These are phyloP conservation scores for Papiliotrema laurentii DNA, from an alignment of 1,284 basidiomycete species.

Conservation along the genomic window DNA sequence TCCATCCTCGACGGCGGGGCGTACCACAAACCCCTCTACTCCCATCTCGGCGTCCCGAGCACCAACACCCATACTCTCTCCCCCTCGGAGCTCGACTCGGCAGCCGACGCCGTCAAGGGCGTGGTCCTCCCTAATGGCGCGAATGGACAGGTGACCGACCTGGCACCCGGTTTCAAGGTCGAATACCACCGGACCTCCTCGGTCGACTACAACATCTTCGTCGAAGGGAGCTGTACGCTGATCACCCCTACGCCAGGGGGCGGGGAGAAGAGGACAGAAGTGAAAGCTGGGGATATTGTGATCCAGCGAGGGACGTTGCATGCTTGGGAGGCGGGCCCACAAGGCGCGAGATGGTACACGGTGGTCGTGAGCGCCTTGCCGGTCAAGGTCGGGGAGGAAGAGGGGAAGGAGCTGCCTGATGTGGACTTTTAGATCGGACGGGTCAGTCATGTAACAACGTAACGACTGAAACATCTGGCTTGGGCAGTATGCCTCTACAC, in stretches of 20 bases:
- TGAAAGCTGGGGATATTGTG: conserved; percentile 40
- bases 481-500: too few relatives aligned
- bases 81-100: conserved; percentile 12
- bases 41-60: conserved; percentile 23
- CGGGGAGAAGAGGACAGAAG: conserved; percentile 24
- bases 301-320: conserved; percentile 46
- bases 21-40: conserved; percentile 31
- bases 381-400: conserved; percentile 20
- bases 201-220: conserved; percentile 43
- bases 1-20: conserved; percentile 24
- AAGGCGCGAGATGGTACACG: conserved; percentile 41
- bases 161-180: conserved; percentile 30
- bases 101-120: conserved; percentile 14
- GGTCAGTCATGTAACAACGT: too few relatives aligned
- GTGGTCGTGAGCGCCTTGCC: conserved; percentile 37
- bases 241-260: conserved; percentile 31
- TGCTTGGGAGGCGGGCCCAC: conserved; percentile 42
- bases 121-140: conserved; percentile 34
- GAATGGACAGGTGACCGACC: conserved; percentile 41
- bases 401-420: conserved; percentile 29
- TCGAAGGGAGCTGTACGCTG: conserved; percentile 29
- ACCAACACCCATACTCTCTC: conserved; percentile 15
- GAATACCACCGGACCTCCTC: conserved; percentile 40
- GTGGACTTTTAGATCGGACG: conserved; percentile 39
- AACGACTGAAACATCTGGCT: too few relatives aligned